Base-by-base conservation (phyloP, 164 flowering plant genomes). In the Vitis rotundifolia region DNA sequence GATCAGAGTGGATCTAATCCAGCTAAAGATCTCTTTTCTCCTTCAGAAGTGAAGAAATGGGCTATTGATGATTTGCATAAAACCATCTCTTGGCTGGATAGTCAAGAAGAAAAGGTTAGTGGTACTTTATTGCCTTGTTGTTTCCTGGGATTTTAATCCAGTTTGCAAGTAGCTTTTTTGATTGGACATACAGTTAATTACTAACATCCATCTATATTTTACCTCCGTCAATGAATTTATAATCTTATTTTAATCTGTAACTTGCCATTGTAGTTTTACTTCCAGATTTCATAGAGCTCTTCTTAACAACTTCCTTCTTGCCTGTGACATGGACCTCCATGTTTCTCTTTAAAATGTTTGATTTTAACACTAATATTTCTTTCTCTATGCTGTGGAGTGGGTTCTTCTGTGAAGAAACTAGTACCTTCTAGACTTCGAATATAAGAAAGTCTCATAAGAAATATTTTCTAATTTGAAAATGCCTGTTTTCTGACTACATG, bases 51-150 rank as follows among this genome's bases (percentile, higher is more conserved):
- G 78, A 89, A 90, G 80, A 84, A 80, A 58, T 95, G 97, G 98
- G 98, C 88, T 61, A 28, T 71, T 47, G 89, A 86, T 64, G 99
- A 93, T 85, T 76, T 90, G 51, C 80, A 69, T 26, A 82, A 75
- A 76, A 93, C 99, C 2, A 72, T 93, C 26, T 73, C 83, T 63
- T 95, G 98, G 98, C 82, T 95, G 64, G 87, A 88, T 62, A 90
- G 83, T 78, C 99, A 89, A 80, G 93, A 93, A 74, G 99, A 95
- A 71, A 91, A 80, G 79, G 99, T 90, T 74, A 81, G 72, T 77
- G 52, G 51, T 31, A 67, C n/a, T 18, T 31, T 37, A 37, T 5
- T 68, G 12, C 2, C 11, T 9, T 26, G 2, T 52, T 9, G 0
- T 29, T 8, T 1, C 22, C 26, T 22, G 26, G 2, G 26, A 22